These are phyloP conservation scores for Pharus latifolius DNA, from an alignment of 176 grass and related monocot species.

Conservation along the genomic window DNA sequence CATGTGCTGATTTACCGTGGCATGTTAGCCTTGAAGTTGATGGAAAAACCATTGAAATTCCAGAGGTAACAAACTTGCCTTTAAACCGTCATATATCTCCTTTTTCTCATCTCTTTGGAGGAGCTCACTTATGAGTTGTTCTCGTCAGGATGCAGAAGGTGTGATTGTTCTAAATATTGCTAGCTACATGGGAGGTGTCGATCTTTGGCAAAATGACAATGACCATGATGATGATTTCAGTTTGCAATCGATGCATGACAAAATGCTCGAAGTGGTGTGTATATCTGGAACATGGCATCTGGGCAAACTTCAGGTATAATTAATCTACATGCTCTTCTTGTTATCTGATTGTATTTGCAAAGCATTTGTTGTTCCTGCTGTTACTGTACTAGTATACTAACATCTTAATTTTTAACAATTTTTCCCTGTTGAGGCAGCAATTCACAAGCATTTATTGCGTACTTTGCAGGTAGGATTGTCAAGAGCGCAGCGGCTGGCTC, in stretches of 20 bases:
- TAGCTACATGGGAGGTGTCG: conserved; percentile 98
- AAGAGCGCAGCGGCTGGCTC: conserved; percentile 64
- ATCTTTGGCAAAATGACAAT: conserved; percentile 83
- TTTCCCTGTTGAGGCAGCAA: background rate
- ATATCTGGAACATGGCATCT: conserved; percentile 95
- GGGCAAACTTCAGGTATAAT: conserved; percentile 86
- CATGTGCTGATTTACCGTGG: conserved; percentile 92
- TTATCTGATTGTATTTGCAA: background rate
- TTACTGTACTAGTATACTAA: background rate
- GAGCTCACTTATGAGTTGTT: conserved; percentile 18
- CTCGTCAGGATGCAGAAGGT: conserved; percentile 82
- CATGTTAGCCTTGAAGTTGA: conserved; percentile 86
- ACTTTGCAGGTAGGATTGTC: conserved; percentile 80
- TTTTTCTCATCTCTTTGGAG: background rate
- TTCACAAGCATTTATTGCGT: background rate
- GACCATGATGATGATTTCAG: conserved; percentile 56
- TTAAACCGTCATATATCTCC: background rate
- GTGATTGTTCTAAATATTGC: conserved; percentile 85
- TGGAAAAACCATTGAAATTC: conserved; percentile 71
- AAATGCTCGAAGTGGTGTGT: conserved; percentile 85
- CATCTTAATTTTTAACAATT: background rate
- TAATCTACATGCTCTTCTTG: background rate
- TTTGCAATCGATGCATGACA: conserved; percentile 82
- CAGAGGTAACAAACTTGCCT: conserved; percentile 59
- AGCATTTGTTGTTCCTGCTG: background rate